Evolutionary conservation across 2,329 filamentous ascomycete species (phyloP).

Genomic region (Exophiala dermatitidis): DNA sequence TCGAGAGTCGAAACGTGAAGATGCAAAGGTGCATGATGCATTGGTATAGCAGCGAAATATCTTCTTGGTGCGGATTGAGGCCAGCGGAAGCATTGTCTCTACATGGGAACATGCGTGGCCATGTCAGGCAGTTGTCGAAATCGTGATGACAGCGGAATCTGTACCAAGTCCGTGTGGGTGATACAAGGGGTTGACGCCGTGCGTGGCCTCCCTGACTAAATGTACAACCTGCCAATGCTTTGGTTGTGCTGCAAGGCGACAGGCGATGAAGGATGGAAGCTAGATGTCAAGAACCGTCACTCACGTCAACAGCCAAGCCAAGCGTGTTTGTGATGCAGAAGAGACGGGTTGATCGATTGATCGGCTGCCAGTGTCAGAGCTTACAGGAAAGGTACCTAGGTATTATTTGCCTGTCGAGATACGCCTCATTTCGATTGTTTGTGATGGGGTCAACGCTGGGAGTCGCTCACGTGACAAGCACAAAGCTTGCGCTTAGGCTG

Average conservation of each 20-base stretch:
- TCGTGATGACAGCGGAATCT: conserved; percentile 5
- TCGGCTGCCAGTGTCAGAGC: too few species aligned
- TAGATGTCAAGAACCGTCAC: neutral
- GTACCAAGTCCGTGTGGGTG: conserved; percentile 13
- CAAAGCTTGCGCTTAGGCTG: neutral
- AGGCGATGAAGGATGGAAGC: neutral
- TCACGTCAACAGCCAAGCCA: neutral
- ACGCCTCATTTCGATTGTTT: neutral
- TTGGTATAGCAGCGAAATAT: too few species aligned
- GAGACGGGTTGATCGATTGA: neutral
- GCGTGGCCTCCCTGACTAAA: conserved; percentile 2
- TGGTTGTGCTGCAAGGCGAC: neutral
- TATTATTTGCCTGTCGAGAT: too few species aligned
- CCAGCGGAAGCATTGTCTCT: too few species aligned
- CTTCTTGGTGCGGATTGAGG: too few species aligned
- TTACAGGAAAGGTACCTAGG: too few species aligned
- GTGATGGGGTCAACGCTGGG: neutral
- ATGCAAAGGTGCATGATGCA: too few species aligned
- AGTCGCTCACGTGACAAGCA: neutral
- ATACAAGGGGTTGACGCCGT: conserved; percentile 17
- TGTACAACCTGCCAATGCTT: conserved; percentile 7
- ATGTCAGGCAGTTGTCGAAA: neutral
- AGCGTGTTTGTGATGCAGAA: neutral
- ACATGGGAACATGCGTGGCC: neutral
- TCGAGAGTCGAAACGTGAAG: too few species aligned